Evolutionary conservation across 352 stramenopile genomes (phyloP).

Genomic region (Phytophthora constricta): DNA sequence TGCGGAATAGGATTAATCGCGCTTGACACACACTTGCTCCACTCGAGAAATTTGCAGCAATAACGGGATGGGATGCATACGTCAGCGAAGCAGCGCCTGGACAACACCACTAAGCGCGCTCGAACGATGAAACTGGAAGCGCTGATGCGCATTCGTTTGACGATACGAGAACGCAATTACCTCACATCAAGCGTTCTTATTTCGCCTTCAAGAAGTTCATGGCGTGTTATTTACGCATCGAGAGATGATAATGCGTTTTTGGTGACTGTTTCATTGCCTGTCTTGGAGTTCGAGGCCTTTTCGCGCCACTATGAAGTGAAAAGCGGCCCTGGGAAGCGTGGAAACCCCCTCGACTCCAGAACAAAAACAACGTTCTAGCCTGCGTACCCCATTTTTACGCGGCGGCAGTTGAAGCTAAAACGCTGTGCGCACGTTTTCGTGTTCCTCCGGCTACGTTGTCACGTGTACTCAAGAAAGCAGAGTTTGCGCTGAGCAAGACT

Average conservation of each 20-base stretch:
- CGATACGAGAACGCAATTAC: neutral
- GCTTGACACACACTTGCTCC: too few relatives aligned
- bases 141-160: neutral
- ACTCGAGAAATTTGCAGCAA: too few relatives aligned
- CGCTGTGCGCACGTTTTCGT: neutral
- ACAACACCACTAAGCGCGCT: too few relatives aligned
- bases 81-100: too few relatives aligned
- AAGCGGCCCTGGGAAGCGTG: neutral
- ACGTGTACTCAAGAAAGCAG: neutral
- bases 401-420: neutral
- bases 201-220: neutral
- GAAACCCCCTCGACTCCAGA: neutral
- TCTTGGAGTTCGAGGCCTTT: neutral
- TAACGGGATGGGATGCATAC: too few relatives aligned
- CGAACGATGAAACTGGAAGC: too few relatives aligned
- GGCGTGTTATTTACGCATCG: neutral
- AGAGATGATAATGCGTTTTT: constrained; percentile 1
- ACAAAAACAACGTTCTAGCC: constrained; percentile 2
- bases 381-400: neutral
- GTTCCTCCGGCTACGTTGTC: neutral
- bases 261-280: neutral
- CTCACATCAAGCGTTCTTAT: constrained; percentile 1
- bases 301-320: neutral
- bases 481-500: neutral
- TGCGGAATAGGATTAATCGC: too few relatives aligned